Evolutionary conservation across 192 early-diverging fungal genomes (phyloP), one percentile per base, ranked within the genome.

Genomic region (Coemansia sp.): DNA sequence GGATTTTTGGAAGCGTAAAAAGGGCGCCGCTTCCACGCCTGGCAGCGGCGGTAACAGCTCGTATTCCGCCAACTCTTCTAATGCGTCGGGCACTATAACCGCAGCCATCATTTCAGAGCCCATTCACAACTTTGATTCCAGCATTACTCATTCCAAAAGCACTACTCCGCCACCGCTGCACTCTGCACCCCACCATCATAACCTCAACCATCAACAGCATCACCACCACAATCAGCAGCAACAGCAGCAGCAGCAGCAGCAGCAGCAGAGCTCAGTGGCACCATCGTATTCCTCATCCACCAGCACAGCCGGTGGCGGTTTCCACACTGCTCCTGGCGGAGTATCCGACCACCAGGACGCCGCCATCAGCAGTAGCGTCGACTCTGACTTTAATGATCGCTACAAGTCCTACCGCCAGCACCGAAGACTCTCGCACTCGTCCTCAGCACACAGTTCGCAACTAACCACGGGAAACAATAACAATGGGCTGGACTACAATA

Each of bases 1-100:
- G 79, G 79, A 82, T 52, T 82, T 82, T 60, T 82, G 79, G 79
- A 74, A 77, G 70, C 74, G 79, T 62, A 82, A 82, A 68, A 82
- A 82, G 68, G 71, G 73, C 55, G 55, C 71, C 4, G 36, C 72
- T 41, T 66, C 73, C 8, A 37, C 46, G 6, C 39, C 47, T 0
- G 43, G 32, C 22, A 45, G 26, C 65, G 49, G 41, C 45, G 47
- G 64, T 47, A 67, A 22, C 45, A 36, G 58, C 15, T 15, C 47
- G 47, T 18, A 12, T 8, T 6, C 47, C 60, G 61, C 63, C 63
- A 52, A 9, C n/a, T n/a, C 18, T 12, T 52, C n/a, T 3, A 9
- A 8, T 32, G 39, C 39, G 37, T 37, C 57, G n/a, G 39, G 57
- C 37, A 40, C 32, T 41, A 69, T 82, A 40, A 77, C 49, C 59